Percentiles rank a stretch among this genome's conserved stretches.
Evolutionary conservation across 257 asterid species (phyloP).

Genomic region (Solanum paucissectum): DNA sequence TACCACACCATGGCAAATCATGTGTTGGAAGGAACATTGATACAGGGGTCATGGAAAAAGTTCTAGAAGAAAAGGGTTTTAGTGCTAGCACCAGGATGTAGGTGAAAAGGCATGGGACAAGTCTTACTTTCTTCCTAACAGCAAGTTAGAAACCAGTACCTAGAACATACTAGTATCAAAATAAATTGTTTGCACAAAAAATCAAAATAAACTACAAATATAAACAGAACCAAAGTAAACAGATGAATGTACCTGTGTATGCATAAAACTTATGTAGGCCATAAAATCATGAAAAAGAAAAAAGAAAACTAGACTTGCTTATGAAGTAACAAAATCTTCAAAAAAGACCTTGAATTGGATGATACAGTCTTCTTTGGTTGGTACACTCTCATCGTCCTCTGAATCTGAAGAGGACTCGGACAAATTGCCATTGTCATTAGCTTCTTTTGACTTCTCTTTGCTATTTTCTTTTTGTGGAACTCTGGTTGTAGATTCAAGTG

Average conservation of each 20-base stretch:
- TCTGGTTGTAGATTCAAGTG: slow-evolving; percentile 30
- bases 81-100: not conserved
- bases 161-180: not conserved
- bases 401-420: slow-evolving; percentile 90
- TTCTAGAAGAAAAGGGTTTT: not conserved
- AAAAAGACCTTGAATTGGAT: slow-evolving; percentile 71
- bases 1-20: not conserved
- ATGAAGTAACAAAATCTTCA: not conserved
- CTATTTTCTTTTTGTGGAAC: slow-evolving; percentile 46
- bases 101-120: not conserved
- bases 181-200: not conserved
- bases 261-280: not conserved
- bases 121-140: not conserved
- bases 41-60: not conserved
- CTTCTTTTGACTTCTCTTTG: slow-evolving; percentile 59
- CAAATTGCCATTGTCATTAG: slow-evolving; percentile 55
- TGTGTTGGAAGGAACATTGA: not conserved
- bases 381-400: slow-evolving; percentile 81
- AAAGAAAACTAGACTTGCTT: not conserved
- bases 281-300: not conserved
- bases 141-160: not conserved
- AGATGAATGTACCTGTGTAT: not conserved
- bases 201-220: not conserved
- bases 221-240: not conserved
- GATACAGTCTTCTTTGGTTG: slow-evolving; percentile 76